phyloP scores from a whole-genome alignment of 176 grass and related monocot species.

The Oryza meridionalis region DNA sequence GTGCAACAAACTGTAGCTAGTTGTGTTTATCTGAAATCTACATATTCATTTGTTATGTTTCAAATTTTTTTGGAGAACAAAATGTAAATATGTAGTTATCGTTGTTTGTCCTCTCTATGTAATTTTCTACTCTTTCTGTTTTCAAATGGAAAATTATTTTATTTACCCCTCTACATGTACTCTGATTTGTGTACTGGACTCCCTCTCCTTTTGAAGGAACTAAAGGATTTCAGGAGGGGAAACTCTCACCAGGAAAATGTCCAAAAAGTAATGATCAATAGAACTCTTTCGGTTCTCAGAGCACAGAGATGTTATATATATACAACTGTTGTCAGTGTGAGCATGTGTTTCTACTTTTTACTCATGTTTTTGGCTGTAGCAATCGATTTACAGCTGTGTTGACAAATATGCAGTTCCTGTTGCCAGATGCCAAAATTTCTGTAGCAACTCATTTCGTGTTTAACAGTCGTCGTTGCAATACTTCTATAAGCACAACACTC shows the following conservation, averaged over 20 bases:
- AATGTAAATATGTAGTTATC: neutral
- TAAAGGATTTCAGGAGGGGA: too few species aligned
- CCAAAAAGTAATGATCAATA: too few species aligned
- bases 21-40: neutral
- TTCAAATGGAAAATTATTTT: neutral
- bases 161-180: neutral
- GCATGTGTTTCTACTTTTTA: constrained; percentile 20
- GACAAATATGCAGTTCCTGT: constrained; percentile 5
- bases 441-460: neutral
- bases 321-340: neutral
- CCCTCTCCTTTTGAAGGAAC: neutral
- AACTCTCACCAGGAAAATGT: neutral
- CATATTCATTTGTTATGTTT: neutral
- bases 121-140: neutral
- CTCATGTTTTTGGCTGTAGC: constrained; percentile 9
- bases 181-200: too few species aligned
- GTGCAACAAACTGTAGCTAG: neutral
- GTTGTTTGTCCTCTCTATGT: neutral
- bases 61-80: neutral
- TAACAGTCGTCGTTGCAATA: neutral
- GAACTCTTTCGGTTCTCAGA: neutral
- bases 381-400: neutral
- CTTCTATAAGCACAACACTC: neutral
- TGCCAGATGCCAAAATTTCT: neutral
- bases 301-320: neutral